Base-by-base conservation (phyloP, 106 monocot genomes). In the Agapanthus africanus region DNA sequence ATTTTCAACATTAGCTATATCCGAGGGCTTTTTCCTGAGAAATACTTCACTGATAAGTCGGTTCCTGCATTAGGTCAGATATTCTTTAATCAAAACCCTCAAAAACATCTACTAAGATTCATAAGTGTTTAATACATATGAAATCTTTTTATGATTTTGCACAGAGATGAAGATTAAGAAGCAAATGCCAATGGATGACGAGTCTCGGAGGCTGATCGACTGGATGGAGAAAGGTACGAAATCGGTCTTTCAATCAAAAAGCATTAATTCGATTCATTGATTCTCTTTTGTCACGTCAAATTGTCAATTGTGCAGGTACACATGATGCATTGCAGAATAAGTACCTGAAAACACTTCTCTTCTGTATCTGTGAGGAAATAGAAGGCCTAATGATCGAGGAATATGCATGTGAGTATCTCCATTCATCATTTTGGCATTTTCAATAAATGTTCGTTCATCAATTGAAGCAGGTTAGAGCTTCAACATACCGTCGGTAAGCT, bases 111-210 rank as follows among this genome's bases (percentile, higher is more conserved):
- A 27, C 18, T 19, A 18, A 33, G 30, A 16, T 6, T 37, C n/a
- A 5, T 26, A 25, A 23, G 13, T 21, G 9, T 13, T 40, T 19
- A 26, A 54, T n/a, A n/a, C n/a, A n/a, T n/a, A n/a, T n/a, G n/a
- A n/a, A n/a, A n/a, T n/a, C n/a, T n/a, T 28, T 15, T 15, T 52
- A 0, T 47, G 11, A 18, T 6, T 34, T 63, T 60, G 26, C 7
- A 32, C 62, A 95, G 95, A 91, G 75, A 95, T 95, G 91, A 95
- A 95, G 82, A 91, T 95, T 50, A 95, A 95, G 82, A 95, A 95
- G 86, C 81, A 91, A n/a, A 86, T 95, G 91, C 95, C 95, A 19
- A 76, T 95, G 66, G 95, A 95, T 78, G 71, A 74, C 0, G 95
- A 95, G 72, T 95, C 91, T 0, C 78, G 95, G 67, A 80, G 95